Evolutionary conservation across 352 stramenopile genomes (phyloP).

Genomic region (Peronospora farinosa): DNA sequence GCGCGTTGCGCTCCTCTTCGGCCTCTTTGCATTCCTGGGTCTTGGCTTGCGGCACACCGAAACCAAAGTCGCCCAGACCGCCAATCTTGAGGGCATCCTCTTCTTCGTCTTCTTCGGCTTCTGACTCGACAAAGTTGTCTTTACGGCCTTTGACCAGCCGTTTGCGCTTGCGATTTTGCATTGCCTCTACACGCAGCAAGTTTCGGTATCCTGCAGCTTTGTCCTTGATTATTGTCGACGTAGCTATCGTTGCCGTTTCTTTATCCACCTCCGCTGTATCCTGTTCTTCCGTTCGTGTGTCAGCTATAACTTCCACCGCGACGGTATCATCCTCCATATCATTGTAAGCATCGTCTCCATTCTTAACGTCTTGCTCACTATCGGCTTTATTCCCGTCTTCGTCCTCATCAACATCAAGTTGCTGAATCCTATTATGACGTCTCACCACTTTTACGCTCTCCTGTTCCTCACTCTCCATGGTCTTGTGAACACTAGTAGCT

Average conservation of each 20-base stretch:
- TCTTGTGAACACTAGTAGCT: not conserved
- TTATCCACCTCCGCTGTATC: conserved; percentile 4
- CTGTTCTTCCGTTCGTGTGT: conserved; percentile 7
- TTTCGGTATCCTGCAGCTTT: conserved; percentile 61
- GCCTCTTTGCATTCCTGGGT: conserved; percentile 71
- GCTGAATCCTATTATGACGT: conserved; percentile 38
- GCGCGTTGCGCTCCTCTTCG: conserved; percentile 65
- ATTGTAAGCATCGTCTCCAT: conserved; percentile 25
- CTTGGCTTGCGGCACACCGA: conserved; percentile 60
- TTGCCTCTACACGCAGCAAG: conserved; percentile 56
- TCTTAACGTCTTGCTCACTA: conserved; percentile 46
- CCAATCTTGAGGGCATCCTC: conserved; percentile 79
- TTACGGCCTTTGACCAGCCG: conserved; percentile 39
- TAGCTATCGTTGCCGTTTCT: conserved; percentile 8
- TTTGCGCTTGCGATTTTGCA: conserved; percentile 49
- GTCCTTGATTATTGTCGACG: conserved; percentile 27
- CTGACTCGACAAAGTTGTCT: conserved; percentile 67
- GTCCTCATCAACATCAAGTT: conserved; percentile 34
- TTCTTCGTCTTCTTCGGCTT: conserved; percentile 84
- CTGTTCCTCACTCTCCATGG: conserved; percentile 7
- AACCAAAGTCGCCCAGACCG: conserved; percentile 79
- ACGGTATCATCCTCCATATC: conserved; percentile 18
- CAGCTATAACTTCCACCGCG: conserved; percentile 8
- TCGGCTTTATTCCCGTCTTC: conserved; percentile 59
- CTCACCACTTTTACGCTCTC: conserved; percentile 25